Base-by-base conservation (phyloP, 2,329 filamentous ascomycete species). In the Aspergillus texensis region DNA sequence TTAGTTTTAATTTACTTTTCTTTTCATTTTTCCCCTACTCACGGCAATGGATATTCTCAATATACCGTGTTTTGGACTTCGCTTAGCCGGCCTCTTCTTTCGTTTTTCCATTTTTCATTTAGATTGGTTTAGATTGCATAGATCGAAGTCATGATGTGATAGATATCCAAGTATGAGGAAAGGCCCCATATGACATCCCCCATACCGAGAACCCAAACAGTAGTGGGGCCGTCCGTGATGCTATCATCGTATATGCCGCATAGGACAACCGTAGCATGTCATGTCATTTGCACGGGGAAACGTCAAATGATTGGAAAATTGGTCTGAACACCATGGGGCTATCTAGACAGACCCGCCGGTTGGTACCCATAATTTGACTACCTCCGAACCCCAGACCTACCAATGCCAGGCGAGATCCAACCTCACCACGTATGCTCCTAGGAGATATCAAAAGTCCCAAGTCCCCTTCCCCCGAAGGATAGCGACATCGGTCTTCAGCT, bases 401-500 rank as follows among this genome's bases (percentile, higher is more conserved):
- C 46, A 50, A 50, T 50, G 46, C n/a, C 24, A 48, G 16, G 16
- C 30, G 6, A 32, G 30, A 53, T 14, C 16, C 3, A 21, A 11
- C 24, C 12, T 34, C 19, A 54, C n/a, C 52, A 36, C 19, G 21
- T 53, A 53, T 24, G 30, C 52, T 26, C 46, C 24, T 30, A 28
- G 30, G 52, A 36, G n/a, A 36, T 36, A 36, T 14, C 10, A 24
- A 54, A 36, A 21, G 30, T 3, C 14, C 30, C 39, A 41, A 41
- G 26, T 53, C 11, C 50, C 50, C 10, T 21, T 30, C 14, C 28
- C 6, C 50, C 26, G 28, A 53, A 14, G 4, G 6, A 10, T 19
- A 41, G 52, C 30, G 32, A 24, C 21, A 28, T 36, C 32, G 32
- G 62, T 65, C 65, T 67, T 62, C 58, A 61, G 68, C 69, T 67